Percentiles rank a stretch among this genome's conserved stretches.
Conservation (phyloP, 208 protist genomes). For the Naegleria gruberi region DNA sequence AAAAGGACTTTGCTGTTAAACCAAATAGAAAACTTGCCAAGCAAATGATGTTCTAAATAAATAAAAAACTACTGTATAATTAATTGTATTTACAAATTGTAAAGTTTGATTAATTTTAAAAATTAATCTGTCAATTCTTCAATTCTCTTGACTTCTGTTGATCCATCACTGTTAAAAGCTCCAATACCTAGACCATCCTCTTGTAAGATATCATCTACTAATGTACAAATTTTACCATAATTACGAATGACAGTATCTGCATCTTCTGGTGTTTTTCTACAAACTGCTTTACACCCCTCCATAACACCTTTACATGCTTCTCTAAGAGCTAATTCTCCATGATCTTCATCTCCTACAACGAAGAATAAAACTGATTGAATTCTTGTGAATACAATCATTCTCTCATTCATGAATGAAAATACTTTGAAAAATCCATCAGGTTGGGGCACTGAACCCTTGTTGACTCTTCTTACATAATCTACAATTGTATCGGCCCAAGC, state of each 20-base stretch:
- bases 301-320: background rate
- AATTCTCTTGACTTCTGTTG: background rate
- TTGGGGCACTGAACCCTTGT: background rate
- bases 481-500: background rate
- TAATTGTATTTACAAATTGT: no score
- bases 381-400: background rate
- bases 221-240: background rate
- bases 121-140: background rate
- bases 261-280: background rate
- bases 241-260: background rate
- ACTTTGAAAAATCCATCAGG: background rate
- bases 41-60: slow-evolving; percentile 3
- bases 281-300: background rate
- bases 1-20: slow-evolving; percentile 26
- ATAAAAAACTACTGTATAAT: no score
- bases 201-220: background rate
- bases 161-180: background rate
- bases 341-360: background rate
- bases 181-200: background rate
- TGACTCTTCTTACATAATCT: background rate
- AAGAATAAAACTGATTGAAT: background rate
- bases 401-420: background rate
- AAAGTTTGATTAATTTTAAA: no score
- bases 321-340: background rate
- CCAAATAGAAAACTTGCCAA: slow-evolving; percentile 3